Evolutionary conservation across 352 stramenopile genomes (phyloP), one percentile per base, ranked within the genome.

Genomic region (Globisporangium nunn): DNA sequence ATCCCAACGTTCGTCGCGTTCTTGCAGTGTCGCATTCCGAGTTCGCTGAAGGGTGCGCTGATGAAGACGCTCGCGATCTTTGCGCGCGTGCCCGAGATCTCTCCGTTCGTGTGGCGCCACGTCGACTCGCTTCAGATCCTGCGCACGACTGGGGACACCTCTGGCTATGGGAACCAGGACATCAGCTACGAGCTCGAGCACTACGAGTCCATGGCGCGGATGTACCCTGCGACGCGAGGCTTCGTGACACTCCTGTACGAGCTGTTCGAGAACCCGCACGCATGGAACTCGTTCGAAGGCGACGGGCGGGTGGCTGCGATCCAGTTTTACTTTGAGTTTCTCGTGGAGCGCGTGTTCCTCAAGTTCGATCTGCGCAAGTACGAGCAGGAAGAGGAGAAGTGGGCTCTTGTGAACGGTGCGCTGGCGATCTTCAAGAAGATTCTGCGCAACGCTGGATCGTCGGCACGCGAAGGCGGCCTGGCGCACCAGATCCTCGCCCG

Each of bases 321-420:
- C 35, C 82, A 92, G 61, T 78, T 76, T 55, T 94, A 94, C 67
- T 91, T 94, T 52, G 81, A 91, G 31, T 91, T 89, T 63, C 61
- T 92, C 50, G 56, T 93, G 29, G 81, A 93, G 44, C 75, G 81
- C 33, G 79, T 94, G 10, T 92, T 94, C 52, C 54, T 92, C 28
- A 92, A 94, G 66, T 91, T 92, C 62, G 77, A 92, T 52, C 56
- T 89, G 28, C 78, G 85, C 48, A 89, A 91, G 53, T 94, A 92
- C 54, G 82, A 91, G 40, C 66, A 77, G 45, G 81, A 91, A 62
- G 76, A 90, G 45, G 85, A 94, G 49, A 92, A 91, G 52, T 94
- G 85, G 85, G 74, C 70, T 2, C 67, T 94, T 8, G 76, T 86
- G 58, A 88, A 87, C 45, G 74, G 77, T 6, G 74, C 73, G 2